Evolutionary conservation across 2,329 filamentous ascomycete genomes (phyloP), one percentile per base, ranked within the genome.

Genomic region (Xylaria sp.): DNA sequence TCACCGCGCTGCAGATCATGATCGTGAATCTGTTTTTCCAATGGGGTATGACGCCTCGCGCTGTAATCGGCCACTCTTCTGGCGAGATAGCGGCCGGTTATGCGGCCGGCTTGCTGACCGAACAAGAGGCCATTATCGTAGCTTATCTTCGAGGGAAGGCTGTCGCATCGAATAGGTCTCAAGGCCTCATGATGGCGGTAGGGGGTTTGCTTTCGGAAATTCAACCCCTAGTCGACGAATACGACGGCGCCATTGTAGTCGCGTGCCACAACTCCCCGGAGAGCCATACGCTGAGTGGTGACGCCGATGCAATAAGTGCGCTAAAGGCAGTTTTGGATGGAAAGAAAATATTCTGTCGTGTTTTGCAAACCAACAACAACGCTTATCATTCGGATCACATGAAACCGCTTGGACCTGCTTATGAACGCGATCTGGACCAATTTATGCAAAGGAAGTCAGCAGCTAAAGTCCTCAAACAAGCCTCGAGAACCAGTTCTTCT

Each of bases 21-120:
- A 71, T 80, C 2, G 76, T 80, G 1, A 74, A 78, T 44, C 61
- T 80, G 0, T 67, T 81, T 3, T 54, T 46, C 9, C 63, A 37
- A 8, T 74, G 71, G 25, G 76, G 72, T 1, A 56, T 81, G 1
- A 41, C 3, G 0, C 74, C 76, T 3, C 66, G 57, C 4, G 73
- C 69, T 13, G 76, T 80, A 5, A 72, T 77, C 15, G 79, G 80
- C 28, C 79, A 81, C 69, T 80, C 78, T 4, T 79, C 76, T 1
- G 80, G 80, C 10, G 80, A 81, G 57, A 80, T 81, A 18, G 78
- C 75, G 23, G 73, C 73, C 12, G 70, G 64, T 4, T 74, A 71
- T 60, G 65, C 72, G 8, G 32, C 70, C 12, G 70, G 70, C 8
- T 55, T 63, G 15, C 54, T 75, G 64, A 68, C 77, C 66, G 46